Evolutionary conservation across 1,139 yeast genomes (phyloP), one percentile per base, ranked within the genome.

Genomic region (Pichia sp.): DNA sequence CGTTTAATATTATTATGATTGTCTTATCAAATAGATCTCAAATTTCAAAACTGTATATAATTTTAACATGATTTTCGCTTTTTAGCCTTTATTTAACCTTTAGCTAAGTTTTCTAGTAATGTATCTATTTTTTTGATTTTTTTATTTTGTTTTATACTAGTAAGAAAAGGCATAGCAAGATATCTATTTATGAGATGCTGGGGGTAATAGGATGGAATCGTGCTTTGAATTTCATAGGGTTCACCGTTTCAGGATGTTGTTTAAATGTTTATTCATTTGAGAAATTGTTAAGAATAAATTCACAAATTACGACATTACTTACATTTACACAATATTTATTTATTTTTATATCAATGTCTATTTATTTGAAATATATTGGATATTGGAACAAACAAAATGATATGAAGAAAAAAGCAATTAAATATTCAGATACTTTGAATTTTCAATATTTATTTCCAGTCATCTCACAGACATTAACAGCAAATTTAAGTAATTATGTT

Each of bases 231-330:
- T 37, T 47, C 51, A 45, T 44, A 68, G 25, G 61, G 60, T 71
- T 78, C 44, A 78, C 83, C 27, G 79, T 83, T 59, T 86, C 87
- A 0, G 89, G 92, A 2, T 85, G 92, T 59, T 84, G 92, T 58
- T 69, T 79, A 32, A 84, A 83, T 63, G 90, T 83, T 34, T 71
- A 78, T 54, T 72, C 83, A 0, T 66, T 85, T 43, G 92, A 85
- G 60, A 65, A 71, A 39, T 67, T 83, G 27, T 66, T 82, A 6
- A 54, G 65, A 60, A 34, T 48, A 2, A 50, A 64, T 61, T 44
- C 73, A 68, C 4, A 63, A 63, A 59, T 74, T 7, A 83, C 84
- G 3, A 70, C 70, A 18, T 62, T 80, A 9, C 68, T 84, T 25
- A 83, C 90, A 2, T 78, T 82, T 52, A 63, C 71, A 34, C 92